Conservation (phyloP, 768 basidiomycete species). For the Collybia nuda region DNA sequence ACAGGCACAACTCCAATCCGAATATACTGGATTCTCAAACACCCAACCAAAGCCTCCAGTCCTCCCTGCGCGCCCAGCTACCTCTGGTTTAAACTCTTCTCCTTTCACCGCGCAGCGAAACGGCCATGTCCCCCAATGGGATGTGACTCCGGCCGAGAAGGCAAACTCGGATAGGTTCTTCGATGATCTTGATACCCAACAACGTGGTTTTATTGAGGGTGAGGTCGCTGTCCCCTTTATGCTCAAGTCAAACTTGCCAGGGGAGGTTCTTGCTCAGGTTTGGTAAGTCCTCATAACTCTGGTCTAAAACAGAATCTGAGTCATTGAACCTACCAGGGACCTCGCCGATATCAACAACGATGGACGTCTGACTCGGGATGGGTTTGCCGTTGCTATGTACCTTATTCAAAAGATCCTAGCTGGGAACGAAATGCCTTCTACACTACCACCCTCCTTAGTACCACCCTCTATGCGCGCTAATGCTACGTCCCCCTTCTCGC, state of each 20-base stretch:
- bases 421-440: constrained; percentile 72
- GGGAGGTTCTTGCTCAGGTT: constrained; percentile 82
- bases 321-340: constrained; percentile 59
- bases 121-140: constrained; percentile 57
- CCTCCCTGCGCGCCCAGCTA: constrained; percentile 39
- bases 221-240: constrained; percentile 96
- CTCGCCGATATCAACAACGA: constrained; percentile 88
- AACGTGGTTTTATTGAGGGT: constrained; percentile 83
- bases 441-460: constrained; percentile 71
- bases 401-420: constrained; percentile 85
- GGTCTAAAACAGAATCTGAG: constrained; percentile 1
- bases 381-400: constrained; percentile 95
- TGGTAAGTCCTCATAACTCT: constrained; percentile 60
- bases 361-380: constrained; percentile 83
- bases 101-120: constrained; percentile 26
- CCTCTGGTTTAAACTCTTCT: constrained; percentile 18
- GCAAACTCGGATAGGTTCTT: constrained; percentile 77
- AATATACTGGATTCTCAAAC: constrained; percentile 39
- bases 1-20: constrained; percentile 51
- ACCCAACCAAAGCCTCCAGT: constrained; percentile 28
- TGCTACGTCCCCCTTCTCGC: constrained; percentile 39
- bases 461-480: constrained; percentile 76
- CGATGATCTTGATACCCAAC: constrained; percentile 73
- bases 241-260: constrained; percentile 83
- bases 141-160: constrained; percentile 81